Percentiles rank a stretch among this genome's conserved stretches.
These are phyloP conservation scores for Vitis vinifera DNA, from an alignment of 164 flowering plant genomes.

Conservation along the genomic window DNA sequence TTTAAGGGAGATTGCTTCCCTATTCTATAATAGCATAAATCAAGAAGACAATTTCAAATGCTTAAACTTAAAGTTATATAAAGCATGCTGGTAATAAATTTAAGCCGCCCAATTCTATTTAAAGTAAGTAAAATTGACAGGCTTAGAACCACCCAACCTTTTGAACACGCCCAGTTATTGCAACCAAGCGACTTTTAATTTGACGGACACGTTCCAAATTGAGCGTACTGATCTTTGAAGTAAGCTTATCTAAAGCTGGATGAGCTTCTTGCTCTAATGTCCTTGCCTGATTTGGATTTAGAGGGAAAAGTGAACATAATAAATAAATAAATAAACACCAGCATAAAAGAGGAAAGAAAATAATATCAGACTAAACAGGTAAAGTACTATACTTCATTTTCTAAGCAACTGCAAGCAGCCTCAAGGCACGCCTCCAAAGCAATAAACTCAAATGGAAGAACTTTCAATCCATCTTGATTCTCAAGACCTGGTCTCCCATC, in stretches of 20 bases:
- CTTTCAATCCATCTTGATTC: constrained; percentile 63
- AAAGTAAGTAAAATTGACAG: not conserved
- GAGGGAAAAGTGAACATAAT: not conserved
- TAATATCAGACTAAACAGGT: not conserved
- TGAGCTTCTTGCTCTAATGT: constrained; percentile 96
- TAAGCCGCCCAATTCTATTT: no score
- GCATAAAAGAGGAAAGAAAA: not conserved
- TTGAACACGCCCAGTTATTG: constrained; percentile 96
- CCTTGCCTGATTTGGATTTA: constrained; percentile 54
- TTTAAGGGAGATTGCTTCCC: no score
- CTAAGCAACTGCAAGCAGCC: constrained; percentile 90
- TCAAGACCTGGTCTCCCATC: constrained; percentile 50
- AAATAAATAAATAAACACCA: constrained; percentile 3
- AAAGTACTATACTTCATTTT: constrained; percentile 58
- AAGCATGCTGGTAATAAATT: no score
- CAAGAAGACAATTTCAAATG: not conserved
- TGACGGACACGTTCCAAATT: constrained; percentile 97
- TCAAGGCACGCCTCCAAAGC: constrained; percentile 96
- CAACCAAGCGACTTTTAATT: constrained; percentile 94
- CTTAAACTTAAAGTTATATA: not conserved
- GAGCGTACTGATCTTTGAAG: constrained; percentile 96
- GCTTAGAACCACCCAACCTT: constrained; percentile 52
- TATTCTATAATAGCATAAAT: not conserved
- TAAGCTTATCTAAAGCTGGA: constrained; percentile 92
- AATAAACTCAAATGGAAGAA: constrained; percentile 91